Conservation (phyloP, 139 green algal species). For the Pleodorina starrii region DNA sequence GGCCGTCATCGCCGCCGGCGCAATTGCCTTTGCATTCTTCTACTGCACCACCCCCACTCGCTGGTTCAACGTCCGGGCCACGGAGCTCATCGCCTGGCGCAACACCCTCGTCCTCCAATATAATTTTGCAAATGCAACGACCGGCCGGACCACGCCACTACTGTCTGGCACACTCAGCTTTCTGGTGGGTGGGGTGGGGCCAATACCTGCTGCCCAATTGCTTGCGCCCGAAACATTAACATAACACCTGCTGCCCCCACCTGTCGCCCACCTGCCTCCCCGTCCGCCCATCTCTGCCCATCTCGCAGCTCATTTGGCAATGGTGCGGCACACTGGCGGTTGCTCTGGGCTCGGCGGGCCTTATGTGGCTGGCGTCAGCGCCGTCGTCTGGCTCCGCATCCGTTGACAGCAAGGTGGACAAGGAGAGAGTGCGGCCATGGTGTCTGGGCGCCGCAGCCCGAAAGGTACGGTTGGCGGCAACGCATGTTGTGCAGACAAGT, state of each 20-base stretch:
- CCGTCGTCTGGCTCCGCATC: no score
- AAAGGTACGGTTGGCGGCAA: no score
- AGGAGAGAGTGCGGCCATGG: no score
- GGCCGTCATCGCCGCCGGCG: neutral
- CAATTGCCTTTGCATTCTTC: slow-evolving; percentile 22
- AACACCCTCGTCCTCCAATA: slow-evolving; percentile 11
- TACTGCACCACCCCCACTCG: neutral
- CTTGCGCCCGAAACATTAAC: no score
- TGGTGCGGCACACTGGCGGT: slow-evolving; percentile 26
- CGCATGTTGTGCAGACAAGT: no score
- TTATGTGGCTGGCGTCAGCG: neutral
- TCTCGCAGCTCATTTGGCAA: slow-evolving; percentile 41
- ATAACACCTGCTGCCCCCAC: no score
- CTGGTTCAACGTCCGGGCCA: neutral
- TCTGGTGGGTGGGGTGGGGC: slow-evolving; percentile 24
- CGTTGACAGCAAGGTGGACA: no score
- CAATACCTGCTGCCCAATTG: no score
- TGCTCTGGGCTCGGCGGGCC: neutral
- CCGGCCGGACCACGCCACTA: slow-evolving; percentile 6
- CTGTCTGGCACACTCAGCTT: slow-evolving; percentile 33
- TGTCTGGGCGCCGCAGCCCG: no score
- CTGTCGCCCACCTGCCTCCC: no score
- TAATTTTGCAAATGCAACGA: slow-evolving; percentile 22
- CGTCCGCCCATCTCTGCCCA: no score
- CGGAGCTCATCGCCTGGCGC: slow-evolving; percentile 11